Base-by-base conservation (phyloP, 768 basidiomycete species). In the Plicaturopsis crispa region DNA sequence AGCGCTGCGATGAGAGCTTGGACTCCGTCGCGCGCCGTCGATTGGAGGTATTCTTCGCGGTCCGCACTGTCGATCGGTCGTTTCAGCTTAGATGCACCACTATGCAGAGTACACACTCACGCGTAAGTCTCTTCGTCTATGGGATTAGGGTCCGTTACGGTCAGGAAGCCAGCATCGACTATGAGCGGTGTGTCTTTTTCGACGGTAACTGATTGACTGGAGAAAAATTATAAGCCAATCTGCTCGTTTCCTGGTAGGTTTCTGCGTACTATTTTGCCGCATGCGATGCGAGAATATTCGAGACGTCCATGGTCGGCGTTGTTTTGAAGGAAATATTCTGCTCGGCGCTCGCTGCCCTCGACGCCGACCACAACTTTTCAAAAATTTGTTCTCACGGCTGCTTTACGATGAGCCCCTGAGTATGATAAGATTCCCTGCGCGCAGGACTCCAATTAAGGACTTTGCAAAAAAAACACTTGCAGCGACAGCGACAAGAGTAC, bases 131-230 rank as follows among this genome's bases (percentile, higher is more conserved):
- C 86, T 34, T 74, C 72, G 57, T 97, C 91, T 46, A 91, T 78
- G 10, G 85, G 78, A 57, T 90, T 93, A 16, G 72, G 72, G 65
- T 99, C 94, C 33, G 88, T 88, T 1, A 87, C 89, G 4, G 84
- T 74, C 14, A 99, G 69, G 30, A 84, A 72, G 4, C 87, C 93
- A 4, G 82, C 53, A 62, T 99, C 96, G 42, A 90, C 67, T 31
- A 82, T 78, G 44, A 89, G 72, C 5, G 84, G 78, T 6, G 74
- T 79, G 37, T 88, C 85, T 56, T 86, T 90, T 55, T 88, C 80
- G 40, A 88, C 80, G 23, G 65, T 59, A 24, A 75, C 66, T 22
- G 79, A 72, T 62, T 80, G 78, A 55, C 85, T 90, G 41, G 1
- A 44, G 46, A 18, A 41, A 22, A 41, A 8, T 8, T 8, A 28